Base-by-base conservation (phyloP, 495 filamentous ascomycete genomes). In the Rostrohypoxylon terebratum region DNA sequence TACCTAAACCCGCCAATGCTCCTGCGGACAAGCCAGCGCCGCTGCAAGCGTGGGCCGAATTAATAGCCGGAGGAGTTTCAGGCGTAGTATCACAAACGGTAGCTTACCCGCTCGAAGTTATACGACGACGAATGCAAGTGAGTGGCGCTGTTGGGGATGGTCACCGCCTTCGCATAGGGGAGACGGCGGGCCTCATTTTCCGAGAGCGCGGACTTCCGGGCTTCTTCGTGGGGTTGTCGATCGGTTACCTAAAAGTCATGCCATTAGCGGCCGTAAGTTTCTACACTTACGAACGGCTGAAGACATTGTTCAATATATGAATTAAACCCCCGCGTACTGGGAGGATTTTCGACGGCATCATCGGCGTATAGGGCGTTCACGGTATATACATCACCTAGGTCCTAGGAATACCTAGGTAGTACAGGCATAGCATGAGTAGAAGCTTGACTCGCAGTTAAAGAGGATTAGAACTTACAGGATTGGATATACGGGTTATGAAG, bases 111-210 rank as follows among this genome's bases (percentile, higher is more conserved):
- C 83, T 99, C 1, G 96, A 99, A 78, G 92, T 99, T 8, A 90
- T 98, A 59, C 84, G 96, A 68, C 86, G 96, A 68, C 86, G 95
- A 23, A 98, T 98, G 94, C 96, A 99, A 77, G 96, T 99, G 2
- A 92, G 93, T 36, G 96, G 96, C 4, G 95, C 94, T 1, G 93
- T 97, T 1, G 96, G 96, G 10, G 94, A 97, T 75, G 94, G 94
- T 1, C 92, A 87, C 57, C 84, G 93, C 25, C 80, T 97, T 10
- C 83, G 89, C 48, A 92, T 99, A 62, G 81, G 81, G 18, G 95
- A 99, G 81, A 97, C 94, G 1, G 90, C 88, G 21, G 81, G 78
- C 59, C 84, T 85, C 72, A 94, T 99, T 68, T 91, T 86, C 77
- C 78, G 84, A 67, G 94, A 96, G 81, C 85, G 84, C 18, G 96